Evolutionary conservation across 805 yeast genomes (phyloP).

Genomic region (Kazachstania africana): DNA sequence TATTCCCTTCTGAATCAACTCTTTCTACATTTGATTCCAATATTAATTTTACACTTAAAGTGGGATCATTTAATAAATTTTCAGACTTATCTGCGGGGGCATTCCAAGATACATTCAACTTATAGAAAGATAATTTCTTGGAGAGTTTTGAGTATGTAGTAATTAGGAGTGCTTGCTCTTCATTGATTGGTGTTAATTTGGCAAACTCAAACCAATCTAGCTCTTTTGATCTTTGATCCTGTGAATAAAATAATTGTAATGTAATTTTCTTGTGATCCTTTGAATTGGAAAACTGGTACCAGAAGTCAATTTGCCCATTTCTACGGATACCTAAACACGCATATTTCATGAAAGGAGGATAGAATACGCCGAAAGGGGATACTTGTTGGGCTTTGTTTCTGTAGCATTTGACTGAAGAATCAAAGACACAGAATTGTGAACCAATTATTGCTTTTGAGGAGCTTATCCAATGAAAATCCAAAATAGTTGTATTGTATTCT

Average conservation of each 20-base stretch:
- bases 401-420: slow-evolving; percentile 15
- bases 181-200: slow-evolving; percentile 23
- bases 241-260: slow-evolving; percentile 16
- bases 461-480: slow-evolving; percentile 34
- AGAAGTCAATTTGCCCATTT: slow-evolving; percentile 27
- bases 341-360: slow-evolving; percentile 29
- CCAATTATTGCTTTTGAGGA: slow-evolving; percentile 28
- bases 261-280: slow-evolving; percentile 27
- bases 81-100: slow-evolving; percentile 12
- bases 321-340: slow-evolving; percentile 26
- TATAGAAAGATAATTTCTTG: slow-evolving; percentile 20
- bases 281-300: slow-evolving; percentile 30
- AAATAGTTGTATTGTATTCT: slow-evolving; percentile 23
- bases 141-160: slow-evolving; percentile 19
- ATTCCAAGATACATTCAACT: slow-evolving; percentile 24
- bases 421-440: slow-evolving; percentile 23
- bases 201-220: slow-evolving; percentile 24
- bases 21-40: slow-evolving; percentile 15
- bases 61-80: slow-evolving; percentile 22
- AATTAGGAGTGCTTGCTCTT: slow-evolving; percentile 22
- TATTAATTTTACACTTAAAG: slow-evolving; percentile 17
- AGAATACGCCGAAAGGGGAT: slow-evolving; percentile 25
- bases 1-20: slow-evolving; percentile 14
- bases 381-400: slow-evolving; percentile 25
- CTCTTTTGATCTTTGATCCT: slow-evolving; percentile 16